Evolutionary conservation across 106 monocot genomes (phyloP).

Genomic region (Xerophyta viscosa): DNA sequence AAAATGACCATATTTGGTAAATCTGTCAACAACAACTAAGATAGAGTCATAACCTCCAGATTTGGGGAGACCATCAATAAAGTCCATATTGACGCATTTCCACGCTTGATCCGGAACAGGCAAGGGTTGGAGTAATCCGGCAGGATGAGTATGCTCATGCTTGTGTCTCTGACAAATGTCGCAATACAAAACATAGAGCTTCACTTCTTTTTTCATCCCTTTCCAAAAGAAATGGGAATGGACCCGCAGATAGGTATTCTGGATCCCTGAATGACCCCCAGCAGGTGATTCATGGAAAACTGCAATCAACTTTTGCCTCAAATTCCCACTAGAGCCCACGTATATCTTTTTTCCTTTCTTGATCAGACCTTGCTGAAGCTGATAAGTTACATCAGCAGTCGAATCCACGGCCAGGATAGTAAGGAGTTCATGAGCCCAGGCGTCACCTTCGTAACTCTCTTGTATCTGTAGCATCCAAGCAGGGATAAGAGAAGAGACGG

Average conservation of each 20-base stretch:
- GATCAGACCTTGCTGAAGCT: too few relatives aligned
- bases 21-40: background rate
- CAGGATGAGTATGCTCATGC: background rate
- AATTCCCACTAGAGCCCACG: too few relatives aligned
- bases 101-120: background rate
- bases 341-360: too few relatives aligned
- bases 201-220: background rate
- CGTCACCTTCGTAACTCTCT: too few relatives aligned
- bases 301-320: too few relatives aligned
- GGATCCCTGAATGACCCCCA: too few relatives aligned
- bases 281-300: too few relatives aligned
- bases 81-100: background rate
- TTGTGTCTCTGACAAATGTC: background rate
- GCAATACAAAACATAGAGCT: background rate
- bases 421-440: too few relatives aligned
- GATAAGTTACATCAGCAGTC: too few relatives aligned
- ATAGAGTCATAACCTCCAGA: background rate
- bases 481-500: background rate
- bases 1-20: constrained; percentile 3
- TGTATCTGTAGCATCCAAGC: background rate
- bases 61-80: background rate
- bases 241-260: too few relatives aligned
- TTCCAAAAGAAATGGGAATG: too few relatives aligned
- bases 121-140: background rate
- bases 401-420: too few relatives aligned